Evolutionary conservation across 2,329 filamentous ascomycete species (phyloP), one percentile per base, ranked within the genome.

Genomic region (Xylariaceae sp.): DNA sequence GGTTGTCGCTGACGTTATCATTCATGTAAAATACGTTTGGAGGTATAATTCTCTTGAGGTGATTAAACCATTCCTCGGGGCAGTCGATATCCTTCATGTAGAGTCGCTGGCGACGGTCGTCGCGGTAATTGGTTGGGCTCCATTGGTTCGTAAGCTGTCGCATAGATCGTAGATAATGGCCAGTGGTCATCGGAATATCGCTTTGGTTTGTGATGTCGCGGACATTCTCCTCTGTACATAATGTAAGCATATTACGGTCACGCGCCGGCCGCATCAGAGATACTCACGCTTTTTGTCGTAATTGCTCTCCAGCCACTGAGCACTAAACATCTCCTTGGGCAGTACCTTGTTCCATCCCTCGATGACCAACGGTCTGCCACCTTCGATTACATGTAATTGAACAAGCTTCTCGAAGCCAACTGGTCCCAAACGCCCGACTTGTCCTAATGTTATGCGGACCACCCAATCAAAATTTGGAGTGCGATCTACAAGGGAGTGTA

Each of bases 81-180:
- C 90, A 96, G 62, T 98, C 93, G 44, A 98, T 96, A 59, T 98
- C 93, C 59, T 98, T 98, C 18, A 97, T 69, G 61, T 98, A 98
- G 2, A 97, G 79, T 11, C 93, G 81, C 60, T 98, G 93, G 17
- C 87, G 76, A 29, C 80, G 78, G 47, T 87, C 81, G 49, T 94
- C 86, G 45, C 83, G 83, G 60, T 85, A 95, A 49, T 87, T 91
- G 35, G 73, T 75, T 0, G 79, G 70, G 8, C 74, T 85, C 72
- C 88, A 95, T 60, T 95, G 89, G 38, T 91, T 84, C 1, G 90
- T 82, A 24, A 97, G 78, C 51, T 86, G 80, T 31, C 79, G 77
- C 85, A 97, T 86, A 38, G 89, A 90, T 49, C 87, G 85, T 26
- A 98, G 69, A 64, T 98, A 98, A 62, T 97, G 91, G 1, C 83